Base-by-base conservation (phyloP, 2,329 filamentous ascomycete genomes). In the Fusarium papillatum region DNA sequence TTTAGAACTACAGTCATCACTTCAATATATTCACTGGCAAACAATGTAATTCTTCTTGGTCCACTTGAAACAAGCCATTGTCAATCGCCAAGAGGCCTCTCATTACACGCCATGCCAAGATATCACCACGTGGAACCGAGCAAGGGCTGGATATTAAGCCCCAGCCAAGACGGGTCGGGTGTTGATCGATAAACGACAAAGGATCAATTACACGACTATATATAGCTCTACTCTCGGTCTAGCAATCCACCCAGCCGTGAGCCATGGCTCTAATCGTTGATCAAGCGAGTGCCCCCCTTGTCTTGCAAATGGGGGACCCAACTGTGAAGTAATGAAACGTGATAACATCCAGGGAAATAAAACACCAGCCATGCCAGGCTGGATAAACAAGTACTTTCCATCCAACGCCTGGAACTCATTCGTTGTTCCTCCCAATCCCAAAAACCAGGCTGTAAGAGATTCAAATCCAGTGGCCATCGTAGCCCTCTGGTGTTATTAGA, bases 381-480 rank as follows among this genome's bases (percentile, higher is more conserved):
- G 62, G 61, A 38, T 66, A 68, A 69, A 69, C 70, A 76, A 69
- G 63, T 68, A 63, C 75, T 73, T 71, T 78, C 78, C 75, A 75
- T 80, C 71, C 72, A 80, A 80, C 78, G 77, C 78, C 78, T 29
- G 39, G 62, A 65, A 72, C 50, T 13, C 16, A 10, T 50, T 70
- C 22, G 62, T 68, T 68, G 64, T 76, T 71, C 69, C 71, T 70
- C 74, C 57, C 62, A 68, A 72, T 69, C 70, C 55, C 67, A 70
- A 68, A 74, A 63, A 64, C 29, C 71, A 70, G 62, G 62, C 70
- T 74, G 50, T 31, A 71, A 67, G 70, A 72, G 55, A 72, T 57
- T 57, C 50, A 34, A 34, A 55, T n/a, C 17, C 26, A n/a, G 50
- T 19, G 26, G 50, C 19, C 6, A 31, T n/a, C 17, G 6, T 57